These are phyloP conservation scores for Penicillium riverlandense DNA, from an alignment of 495 filamentous ascomycete species.

Conservation along the genomic window DNA sequence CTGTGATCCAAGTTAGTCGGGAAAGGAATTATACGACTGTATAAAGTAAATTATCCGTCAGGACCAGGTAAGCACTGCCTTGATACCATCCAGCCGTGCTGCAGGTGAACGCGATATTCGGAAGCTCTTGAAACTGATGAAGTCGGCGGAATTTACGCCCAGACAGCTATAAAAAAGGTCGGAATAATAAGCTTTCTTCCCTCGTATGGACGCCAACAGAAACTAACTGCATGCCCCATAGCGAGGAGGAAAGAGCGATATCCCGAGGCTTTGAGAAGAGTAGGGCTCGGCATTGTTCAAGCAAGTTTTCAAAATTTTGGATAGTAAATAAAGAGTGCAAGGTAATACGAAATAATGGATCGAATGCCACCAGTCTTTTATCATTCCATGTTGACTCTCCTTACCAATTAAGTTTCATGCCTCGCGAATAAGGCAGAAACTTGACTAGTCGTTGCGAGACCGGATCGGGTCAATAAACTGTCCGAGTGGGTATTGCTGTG, in stretches of 20 bases:
- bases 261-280: slow-evolving; percentile 6
- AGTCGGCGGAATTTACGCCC: slow-evolving; percentile 3
- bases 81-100: slow-evolving; percentile 25
- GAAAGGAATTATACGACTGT: neutral
- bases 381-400: too few species aligned
- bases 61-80: slow-evolving; percentile 21
- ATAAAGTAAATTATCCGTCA: slow-evolving; percentile 14
- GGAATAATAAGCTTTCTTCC: neutral
- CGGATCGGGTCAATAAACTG: neutral
- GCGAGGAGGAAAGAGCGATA: slow-evolving; percentile 9
- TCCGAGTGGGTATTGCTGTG: slow-evolving; percentile 6
- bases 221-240: slow-evolving; percentile 9
- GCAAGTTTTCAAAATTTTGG: too few species aligned
- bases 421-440: too few species aligned
- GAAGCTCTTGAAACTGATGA: slow-evolving; percentile 16
- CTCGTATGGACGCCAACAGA: neutral
- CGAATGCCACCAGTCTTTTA: too few species aligned
- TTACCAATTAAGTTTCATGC: too few species aligned
- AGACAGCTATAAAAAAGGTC: neutral
- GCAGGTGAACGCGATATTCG: slow-evolving; percentile 19
- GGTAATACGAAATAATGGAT: too few species aligned
- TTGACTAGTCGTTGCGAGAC: too few species aligned
- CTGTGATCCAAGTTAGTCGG: slow-evolving; percentile 3
- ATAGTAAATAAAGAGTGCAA: too few species aligned
- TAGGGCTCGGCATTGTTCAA: slow-evolving; percentile 3